Evolutionary conservation across 805 yeast species (phyloP).

Genomic region (Yueomyces sp.): DNA sequence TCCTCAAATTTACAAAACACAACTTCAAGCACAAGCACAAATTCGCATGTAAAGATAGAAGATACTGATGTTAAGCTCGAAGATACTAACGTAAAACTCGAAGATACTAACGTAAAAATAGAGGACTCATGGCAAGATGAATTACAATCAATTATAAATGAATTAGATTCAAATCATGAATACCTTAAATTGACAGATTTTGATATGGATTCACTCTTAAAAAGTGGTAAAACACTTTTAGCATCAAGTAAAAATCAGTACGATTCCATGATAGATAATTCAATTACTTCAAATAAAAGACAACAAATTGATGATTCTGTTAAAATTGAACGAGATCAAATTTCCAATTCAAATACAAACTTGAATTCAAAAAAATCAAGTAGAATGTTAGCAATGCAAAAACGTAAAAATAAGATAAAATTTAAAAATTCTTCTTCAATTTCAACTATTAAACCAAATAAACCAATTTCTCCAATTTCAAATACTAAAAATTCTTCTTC

Average conservation of each 20-base stretch:
- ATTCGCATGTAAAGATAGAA: no score
- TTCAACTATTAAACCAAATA: slow-evolving; percentile 9
- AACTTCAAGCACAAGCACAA: no score
- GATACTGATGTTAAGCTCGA: no score
- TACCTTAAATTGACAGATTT: no score
- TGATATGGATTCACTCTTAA: slow-evolving; percentile 18
- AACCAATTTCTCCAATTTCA: background rate
- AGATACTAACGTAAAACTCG: no score
- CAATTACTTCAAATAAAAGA: background rate
- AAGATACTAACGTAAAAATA: slow-evolving; percentile 21
- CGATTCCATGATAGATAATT: slow-evolving; percentile 2
- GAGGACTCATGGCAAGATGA: slow-evolving; percentile 18
- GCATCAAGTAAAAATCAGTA: slow-evolving; percentile 16
- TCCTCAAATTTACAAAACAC: slow-evolving; percentile 1
- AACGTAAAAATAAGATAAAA: slow-evolving; percentile 66
- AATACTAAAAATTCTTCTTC: background rate
- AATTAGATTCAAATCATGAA: background rate
- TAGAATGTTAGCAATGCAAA: slow-evolving; percentile 88
- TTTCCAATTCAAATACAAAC: background rate
- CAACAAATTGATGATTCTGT: background rate
- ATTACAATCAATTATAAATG: no score
- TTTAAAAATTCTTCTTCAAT: slow-evolving; percentile 30
- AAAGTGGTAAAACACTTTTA: slow-evolving; percentile 16
- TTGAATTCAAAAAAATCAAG: slow-evolving; percentile 35
- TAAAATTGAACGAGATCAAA: background rate